Evolutionary conservation across 148 eudicot species (phyloP).

Genomic region (Amaranthus palmeri): DNA sequence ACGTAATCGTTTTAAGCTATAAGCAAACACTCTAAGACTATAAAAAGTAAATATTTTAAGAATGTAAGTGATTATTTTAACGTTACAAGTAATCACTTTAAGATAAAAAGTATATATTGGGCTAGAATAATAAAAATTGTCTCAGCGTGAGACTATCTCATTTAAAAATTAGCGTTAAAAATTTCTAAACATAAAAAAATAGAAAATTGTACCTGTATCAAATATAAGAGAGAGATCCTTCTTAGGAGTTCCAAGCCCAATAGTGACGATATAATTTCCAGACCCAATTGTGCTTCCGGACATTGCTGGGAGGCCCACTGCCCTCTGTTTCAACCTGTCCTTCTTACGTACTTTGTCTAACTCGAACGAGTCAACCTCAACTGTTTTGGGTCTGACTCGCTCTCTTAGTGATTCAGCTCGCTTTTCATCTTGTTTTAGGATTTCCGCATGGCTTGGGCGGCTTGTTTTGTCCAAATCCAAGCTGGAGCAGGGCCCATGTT

Average conservation of each 20-base stretch:
- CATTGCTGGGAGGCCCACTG: conserved; percentile 43
- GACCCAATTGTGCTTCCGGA: conserved; percentile 55
- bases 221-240: conserved; percentile 55
- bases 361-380: not conserved
- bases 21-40: no score
- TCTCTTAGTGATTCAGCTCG: conserved; percentile 56
- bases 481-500: conserved; percentile 58
- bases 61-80: no score
- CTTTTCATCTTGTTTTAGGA: conserved; percentile 46
- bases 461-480: conserved; percentile 18
- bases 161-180: not conserved
- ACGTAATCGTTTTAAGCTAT: no score
- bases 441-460: conserved; percentile 27
- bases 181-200: not conserved
- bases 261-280: conserved; percentile 51
- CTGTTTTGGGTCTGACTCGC: conserved; percentile 25
- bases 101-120: no score
- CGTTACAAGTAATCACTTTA: no score
- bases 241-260: conserved; percentile 63
- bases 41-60: no score
- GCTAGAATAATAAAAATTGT: no score
- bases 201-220: conserved; percentile 47
- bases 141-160: no score
- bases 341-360: not conserved
- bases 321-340: conserved; percentile 2